Evolutionary conservation across 2,329 filamentous ascomycete genomes (phyloP).

Genomic region (Zelopaecilomyces penicillatus): DNA sequence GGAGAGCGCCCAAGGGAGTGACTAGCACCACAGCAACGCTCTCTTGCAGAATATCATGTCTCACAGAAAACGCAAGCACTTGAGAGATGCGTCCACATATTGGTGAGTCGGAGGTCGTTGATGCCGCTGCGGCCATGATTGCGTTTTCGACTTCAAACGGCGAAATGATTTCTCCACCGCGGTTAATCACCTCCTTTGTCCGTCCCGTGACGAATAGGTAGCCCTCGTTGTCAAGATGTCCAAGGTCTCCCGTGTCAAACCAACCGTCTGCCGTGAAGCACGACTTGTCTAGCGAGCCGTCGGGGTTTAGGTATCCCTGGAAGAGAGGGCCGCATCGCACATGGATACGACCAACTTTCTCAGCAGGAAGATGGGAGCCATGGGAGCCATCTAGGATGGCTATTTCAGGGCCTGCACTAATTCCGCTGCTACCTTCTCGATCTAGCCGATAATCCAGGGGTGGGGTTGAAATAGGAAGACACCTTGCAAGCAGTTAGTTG

Average conservation of each 20-base stretch:
- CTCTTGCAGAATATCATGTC: slow-evolving; percentile 46
- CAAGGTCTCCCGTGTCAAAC: slow-evolving; percentile 48
- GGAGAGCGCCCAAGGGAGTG: slow-evolving; percentile 35
- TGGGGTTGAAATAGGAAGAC: slow-evolving; percentile 50
- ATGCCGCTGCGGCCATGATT: slow-evolving; percentile 37
- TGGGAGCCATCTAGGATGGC: slow-evolving; percentile 35
- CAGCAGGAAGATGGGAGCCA: slow-evolving; percentile 20
- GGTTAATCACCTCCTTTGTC: slow-evolving; percentile 49
- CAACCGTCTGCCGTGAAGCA: slow-evolving; percentile 40
- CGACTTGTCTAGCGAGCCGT: slow-evolving; percentile 34
- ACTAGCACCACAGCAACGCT: slow-evolving; percentile 46
- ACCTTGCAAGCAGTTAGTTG: slow-evolving; percentile 18
- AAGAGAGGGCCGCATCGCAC: slow-evolving; percentile 45
- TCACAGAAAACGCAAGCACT: slow-evolving; percentile 44
- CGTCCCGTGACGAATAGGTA: slow-evolving; percentile 47
- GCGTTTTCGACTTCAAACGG: slow-evolving; percentile 53
- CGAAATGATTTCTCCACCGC: slow-evolving; percentile 50
- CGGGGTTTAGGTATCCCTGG: slow-evolving; percentile 37
- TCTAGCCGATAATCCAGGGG: slow-evolving; percentile 44
- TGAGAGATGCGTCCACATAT: slow-evolving; percentile 39
- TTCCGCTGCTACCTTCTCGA: slow-evolving; percentile 43
- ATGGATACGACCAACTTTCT: slow-evolving; percentile 38
- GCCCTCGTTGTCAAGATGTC: slow-evolving; percentile 41
- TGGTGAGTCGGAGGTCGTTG: slow-evolving; percentile 27
- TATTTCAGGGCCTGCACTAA: slow-evolving; percentile 43